Conservation (phyloP, 495 filamentous ascomycete species). For the Penicillium antarcticum region DNA sequence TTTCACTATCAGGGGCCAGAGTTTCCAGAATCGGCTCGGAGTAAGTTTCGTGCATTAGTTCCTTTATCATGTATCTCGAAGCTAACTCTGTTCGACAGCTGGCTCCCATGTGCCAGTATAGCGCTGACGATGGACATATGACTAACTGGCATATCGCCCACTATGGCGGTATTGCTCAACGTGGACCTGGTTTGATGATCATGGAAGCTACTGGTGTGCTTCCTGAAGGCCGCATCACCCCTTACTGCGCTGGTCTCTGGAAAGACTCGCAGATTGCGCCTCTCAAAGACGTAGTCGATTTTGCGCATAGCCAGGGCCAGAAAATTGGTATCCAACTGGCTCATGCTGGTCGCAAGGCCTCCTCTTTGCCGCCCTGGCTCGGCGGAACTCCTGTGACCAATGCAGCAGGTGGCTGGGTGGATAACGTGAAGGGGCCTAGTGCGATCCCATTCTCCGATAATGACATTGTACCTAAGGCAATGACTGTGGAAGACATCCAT, state of each 20-base stretch:
- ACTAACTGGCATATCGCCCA: conserved; percentile 62
- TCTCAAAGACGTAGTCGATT: conserved; percentile 60
- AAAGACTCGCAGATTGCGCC: conserved; percentile 66
- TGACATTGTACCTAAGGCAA: conserved; percentile 49
- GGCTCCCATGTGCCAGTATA: conserved; percentile 69
- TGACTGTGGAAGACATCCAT: conserved; percentile 56
- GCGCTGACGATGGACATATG: conserved; percentile 58
- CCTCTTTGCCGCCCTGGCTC: conserved; percentile 64
- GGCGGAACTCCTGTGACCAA: conserved; percentile 48
- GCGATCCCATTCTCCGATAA: conserved; percentile 51
- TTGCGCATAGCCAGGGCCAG: conserved; percentile 68
- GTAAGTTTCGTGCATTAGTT: conserved; percentile 33
- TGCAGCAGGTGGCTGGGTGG: conserved; percentile 58
- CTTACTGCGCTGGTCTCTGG: conserved; percentile 72
- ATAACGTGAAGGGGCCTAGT: conserved; percentile 53
- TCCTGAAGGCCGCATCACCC: conserved; percentile 72
- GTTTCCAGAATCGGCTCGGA: conserved; percentile 60
- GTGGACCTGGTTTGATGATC: conserved; percentile 65
- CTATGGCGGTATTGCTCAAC: conserved; percentile 55
- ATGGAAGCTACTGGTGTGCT: conserved; percentile 71
- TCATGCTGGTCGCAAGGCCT: conserved; percentile 77
- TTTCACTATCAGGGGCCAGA: conserved; percentile 54
- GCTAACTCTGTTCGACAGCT: conserved; percentile 36
- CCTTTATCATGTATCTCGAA: neutral
- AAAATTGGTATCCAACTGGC: conserved; percentile 72